These are phyloP conservation scores for Cryphonectria naterciae DNA, from an alignment of 2,329 filamentous ascomycete species.

Conservation along the genomic window DNA sequence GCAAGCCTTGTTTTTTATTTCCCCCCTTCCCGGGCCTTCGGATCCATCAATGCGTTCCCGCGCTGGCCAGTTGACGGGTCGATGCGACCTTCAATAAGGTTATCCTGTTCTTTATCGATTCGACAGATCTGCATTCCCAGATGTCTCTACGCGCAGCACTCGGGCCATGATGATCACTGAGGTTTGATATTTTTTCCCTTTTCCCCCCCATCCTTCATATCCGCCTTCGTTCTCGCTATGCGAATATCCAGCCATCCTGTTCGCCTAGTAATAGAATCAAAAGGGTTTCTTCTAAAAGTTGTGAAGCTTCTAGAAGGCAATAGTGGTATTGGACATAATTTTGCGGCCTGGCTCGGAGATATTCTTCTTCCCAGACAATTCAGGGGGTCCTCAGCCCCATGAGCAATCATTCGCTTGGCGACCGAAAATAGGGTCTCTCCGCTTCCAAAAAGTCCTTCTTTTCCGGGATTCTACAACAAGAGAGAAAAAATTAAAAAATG, in stretches of 20 bases:
- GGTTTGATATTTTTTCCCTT: too few species aligned
- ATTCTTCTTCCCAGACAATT: background rate
- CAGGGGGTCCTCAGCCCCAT: background rate
- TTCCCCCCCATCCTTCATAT: background rate
- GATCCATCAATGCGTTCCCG: slow-evolving; percentile 2
- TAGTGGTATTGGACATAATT: background rate
- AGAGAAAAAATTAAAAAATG: background rate
- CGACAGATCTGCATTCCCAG: background rate
- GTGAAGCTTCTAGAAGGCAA: background rate
- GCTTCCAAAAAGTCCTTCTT: background rate
- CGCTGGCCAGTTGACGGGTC: background rate
- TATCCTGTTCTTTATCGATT: background rate
- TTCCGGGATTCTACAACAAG: background rate
- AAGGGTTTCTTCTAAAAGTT: background rate
- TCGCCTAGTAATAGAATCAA: background rate
- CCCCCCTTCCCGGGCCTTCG: background rate
- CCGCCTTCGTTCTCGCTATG: background rate
- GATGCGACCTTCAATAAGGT: slow-evolving; percentile 1
- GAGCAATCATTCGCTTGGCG: background rate
- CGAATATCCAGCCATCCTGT: background rate
- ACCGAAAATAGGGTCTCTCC: background rate
- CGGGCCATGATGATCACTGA: background rate
- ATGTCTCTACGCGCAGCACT: background rate
- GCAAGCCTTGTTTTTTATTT: background rate
- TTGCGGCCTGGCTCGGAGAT: background rate